Base-by-base conservation (phyloP, 768 basidiomycete species). In the Tricholoma terreum region DNA sequence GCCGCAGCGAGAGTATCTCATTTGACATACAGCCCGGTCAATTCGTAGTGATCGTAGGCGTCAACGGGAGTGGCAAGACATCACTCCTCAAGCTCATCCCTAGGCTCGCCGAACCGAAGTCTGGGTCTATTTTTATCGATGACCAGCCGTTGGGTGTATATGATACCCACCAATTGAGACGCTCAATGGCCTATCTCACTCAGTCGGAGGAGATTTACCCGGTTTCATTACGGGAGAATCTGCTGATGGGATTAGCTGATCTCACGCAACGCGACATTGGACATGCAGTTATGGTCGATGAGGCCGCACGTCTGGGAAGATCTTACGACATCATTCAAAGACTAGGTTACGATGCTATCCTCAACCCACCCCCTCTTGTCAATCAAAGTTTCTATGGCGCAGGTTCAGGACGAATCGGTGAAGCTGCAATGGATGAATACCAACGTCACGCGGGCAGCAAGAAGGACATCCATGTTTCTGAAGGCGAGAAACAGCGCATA, bases 401-500 rank as follows among this genome's bases (percentile, higher is more conserved):
- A 34, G 68, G 69, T 14, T 66, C 68, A 38, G 71, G 69, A 14
- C 50, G 59, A 10, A 63, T 70, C 19, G 63, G 69, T 7, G 50
- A 60, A 0, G 49, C 70, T 50, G 77, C 75, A 7, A 42, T 78
- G 17, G 60, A 71, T 1, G 71, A 65, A 40, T 65, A 80, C 17
- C 55, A 62, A 6, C 50, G 52, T 3, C 69, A 75, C 57, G 67
- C 71, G 0, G 60, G 72, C 4, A 58, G 58, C 31, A 45, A 51
- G 27, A 70, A 72, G 63, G 52, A 65, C 54, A 62, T 72, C 55
- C 57, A 70, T 57, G 58, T 79, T 43, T 72, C 77, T 50, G 78
- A 72, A 17, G 81, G 80, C 2, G 81, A 84, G 63, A 75, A 65
- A 45, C 83, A 83, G 63, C 72, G 79, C 1, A 59, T 84, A 8